Percentiles rank a stretch among this genome's conserved stretches.
phyloP scores from a whole-genome alignment of 140 eudicot genomes.

The Anethum foeniculum region DNA sequence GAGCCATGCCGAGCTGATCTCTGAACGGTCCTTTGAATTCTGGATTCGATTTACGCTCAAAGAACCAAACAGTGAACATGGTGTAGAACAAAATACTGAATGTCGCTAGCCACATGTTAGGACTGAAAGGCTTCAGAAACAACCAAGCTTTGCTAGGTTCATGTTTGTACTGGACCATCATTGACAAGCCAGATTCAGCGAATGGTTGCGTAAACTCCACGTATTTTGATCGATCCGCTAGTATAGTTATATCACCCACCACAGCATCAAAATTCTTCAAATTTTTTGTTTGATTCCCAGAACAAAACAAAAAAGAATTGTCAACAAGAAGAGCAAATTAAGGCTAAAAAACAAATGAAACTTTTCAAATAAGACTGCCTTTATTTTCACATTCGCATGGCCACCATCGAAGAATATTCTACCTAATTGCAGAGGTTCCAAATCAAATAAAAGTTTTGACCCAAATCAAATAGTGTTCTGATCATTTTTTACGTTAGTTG shows the following conservation, averaged over 20 bases:
- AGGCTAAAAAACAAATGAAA: background rate
- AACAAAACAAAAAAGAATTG: background rate
- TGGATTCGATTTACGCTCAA: conserved; percentile 47
- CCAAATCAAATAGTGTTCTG: too few relatives aligned
- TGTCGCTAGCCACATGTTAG: conserved; percentile 50
- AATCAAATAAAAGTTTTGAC: background rate
- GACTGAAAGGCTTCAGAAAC: conserved; percentile 47
- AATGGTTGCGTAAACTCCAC: conserved; percentile 68
- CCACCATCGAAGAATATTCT: background rate
- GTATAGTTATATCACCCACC: conserved; percentile 52
- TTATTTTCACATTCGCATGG: background rate
- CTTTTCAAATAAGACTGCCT: conserved; percentile 6
- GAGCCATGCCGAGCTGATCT: conserved; percentile 52
- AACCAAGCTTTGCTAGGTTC: conserved; percentile 35
- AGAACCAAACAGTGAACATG: conserved; percentile 23
- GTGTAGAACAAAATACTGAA: conserved; percentile 41
- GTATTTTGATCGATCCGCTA: conserved; percentile 30
- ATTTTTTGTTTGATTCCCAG: background rate
- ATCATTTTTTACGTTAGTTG: too few relatives aligned
- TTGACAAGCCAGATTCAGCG: conserved; percentile 52
- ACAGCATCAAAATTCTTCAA: conserved; percentile 38
- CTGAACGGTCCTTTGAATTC: conserved; percentile 46
- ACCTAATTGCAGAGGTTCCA: background rate
- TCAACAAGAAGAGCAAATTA: background rate
- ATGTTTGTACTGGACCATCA: conserved; percentile 48